phyloP scores from a whole-genome alignment of 129 eudicot species.

The Ambrosia artemisiifolia region DNA sequence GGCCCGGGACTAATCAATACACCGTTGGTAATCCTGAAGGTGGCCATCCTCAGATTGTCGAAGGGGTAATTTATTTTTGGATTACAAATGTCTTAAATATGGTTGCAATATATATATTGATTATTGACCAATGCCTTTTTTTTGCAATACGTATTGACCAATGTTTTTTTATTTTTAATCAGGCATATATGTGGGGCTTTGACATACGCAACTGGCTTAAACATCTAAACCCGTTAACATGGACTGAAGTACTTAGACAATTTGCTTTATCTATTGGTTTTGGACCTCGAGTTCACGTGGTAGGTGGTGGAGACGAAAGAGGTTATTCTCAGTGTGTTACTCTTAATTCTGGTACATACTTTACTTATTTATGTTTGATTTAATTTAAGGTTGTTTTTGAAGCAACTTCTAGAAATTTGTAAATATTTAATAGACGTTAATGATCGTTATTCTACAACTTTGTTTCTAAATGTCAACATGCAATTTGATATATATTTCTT shows the following conservation, averaged over 20 bases:
- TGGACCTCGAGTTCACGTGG: too few relatives aligned
- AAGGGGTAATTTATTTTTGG: slow-evolving; percentile 63
- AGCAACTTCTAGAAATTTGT: too few relatives aligned
- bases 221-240: slow-evolving; percentile 75
- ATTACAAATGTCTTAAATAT: neutral
- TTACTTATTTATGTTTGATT: too few relatives aligned
- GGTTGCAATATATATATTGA: neutral
- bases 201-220: slow-evolving; percentile 90
- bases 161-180: neutral
- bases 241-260: slow-evolving; percentile 93
- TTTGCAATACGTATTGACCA: too few relatives aligned
- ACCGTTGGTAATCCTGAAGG: slow-evolving; percentile 92
- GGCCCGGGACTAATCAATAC: slow-evolving; percentile 82
- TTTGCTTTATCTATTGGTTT: slow-evolving; percentile 90
- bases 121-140: slow-evolving; percentile 2
- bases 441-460: too few relatives aligned
- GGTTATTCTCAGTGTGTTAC: too few relatives aligned
- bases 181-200: slow-evolving; percentile 94
- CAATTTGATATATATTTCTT: too few relatives aligned
- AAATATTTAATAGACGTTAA: too few relatives aligned
- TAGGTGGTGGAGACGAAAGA: too few relatives aligned
- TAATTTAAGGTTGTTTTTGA: too few relatives aligned
- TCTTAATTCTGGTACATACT: too few relatives aligned
- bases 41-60: slow-evolving; percentile 91
- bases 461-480: too few relatives aligned